Conservation (phyloP, 225 moss, liverwort and hornwort species). For the Sphagnum tenellum region DNA sequence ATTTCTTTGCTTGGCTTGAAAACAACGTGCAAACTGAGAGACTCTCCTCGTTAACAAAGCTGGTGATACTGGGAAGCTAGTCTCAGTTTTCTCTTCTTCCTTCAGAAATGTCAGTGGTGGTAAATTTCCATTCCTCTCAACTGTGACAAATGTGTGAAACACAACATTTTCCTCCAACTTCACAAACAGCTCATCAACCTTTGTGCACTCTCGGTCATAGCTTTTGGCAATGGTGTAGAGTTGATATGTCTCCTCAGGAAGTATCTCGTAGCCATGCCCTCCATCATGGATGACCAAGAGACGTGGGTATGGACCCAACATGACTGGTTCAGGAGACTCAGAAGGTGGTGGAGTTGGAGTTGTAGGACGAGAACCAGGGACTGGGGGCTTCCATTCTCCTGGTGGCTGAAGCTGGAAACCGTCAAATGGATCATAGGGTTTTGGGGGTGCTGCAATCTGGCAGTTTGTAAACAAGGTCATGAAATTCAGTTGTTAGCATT, state of each 20-base stretch:
- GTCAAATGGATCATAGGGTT: constrained; percentile 16
- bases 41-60: constrained; percentile 41
- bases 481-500: no score
- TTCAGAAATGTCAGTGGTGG: constrained; percentile 23
- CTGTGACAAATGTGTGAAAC: constrained; percentile 80
- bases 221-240: constrained; percentile 45
- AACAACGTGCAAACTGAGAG: constrained; percentile 41
- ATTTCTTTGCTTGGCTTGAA: constrained; percentile 30
- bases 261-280: constrained; percentile 81
- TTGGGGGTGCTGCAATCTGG: no score
- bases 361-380: constrained; percentile 14
- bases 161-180: constrained; percentile 32
- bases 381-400: constrained; percentile 13
- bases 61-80: constrained; percentile 37
- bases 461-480: no score
- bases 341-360: constrained; percentile 27
- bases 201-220: constrained; percentile 40
- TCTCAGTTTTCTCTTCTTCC: constrained; percentile 17
- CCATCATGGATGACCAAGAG: constrained; percentile 88
- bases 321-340: constrained; percentile 7
- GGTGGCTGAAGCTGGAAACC: constrained; percentile 19
- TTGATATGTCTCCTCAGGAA: constrained; percentile 39
- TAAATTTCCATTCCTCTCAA: constrained; percentile 29
- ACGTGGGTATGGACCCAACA: constrained; percentile 64
- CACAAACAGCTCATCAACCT: constrained; percentile 36